A percentile compares a stretch with the other conserved stretches of the same genome.
These are phyloP conservation scores for Ophiostoma montium DNA, from an alignment of 2,329 filamentous ascomycete species.

Conservation along the genomic window DNA sequence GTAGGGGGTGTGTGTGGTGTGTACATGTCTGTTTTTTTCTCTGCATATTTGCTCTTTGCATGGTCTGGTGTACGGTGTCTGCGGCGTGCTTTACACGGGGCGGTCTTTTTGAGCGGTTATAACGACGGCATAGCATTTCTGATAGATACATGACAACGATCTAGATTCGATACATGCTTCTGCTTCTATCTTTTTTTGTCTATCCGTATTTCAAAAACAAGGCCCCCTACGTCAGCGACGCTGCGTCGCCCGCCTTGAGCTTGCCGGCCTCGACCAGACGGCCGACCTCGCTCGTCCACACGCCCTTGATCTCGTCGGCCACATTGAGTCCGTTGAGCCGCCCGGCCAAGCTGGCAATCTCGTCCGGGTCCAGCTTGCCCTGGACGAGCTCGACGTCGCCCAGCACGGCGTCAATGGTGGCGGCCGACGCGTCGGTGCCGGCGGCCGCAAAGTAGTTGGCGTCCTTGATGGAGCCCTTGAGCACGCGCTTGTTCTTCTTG, in stretches of 20 bases:
- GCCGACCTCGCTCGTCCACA: conserved; percentile 67
- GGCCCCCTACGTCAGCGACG: conserved; percentile 36
- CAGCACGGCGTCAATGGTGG: conserved; percentile 69
- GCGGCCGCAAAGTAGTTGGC: conserved; percentile 84
- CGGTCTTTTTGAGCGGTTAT: too few relatives aligned
- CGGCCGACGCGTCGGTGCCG: conserved; percentile 54
- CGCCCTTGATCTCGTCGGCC: conserved; percentile 68
- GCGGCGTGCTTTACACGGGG: too few relatives aligned
- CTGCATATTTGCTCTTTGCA: background rate
- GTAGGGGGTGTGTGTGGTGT: too few relatives aligned
- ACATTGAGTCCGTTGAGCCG: conserved; percentile 73
- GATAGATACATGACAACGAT: too few relatives aligned
- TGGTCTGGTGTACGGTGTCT: background rate
- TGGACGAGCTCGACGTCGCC: conserved; percentile 78
- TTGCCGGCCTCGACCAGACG: conserved; percentile 70
- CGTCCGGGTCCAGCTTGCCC: conserved; percentile 77
- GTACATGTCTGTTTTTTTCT: too few relatives aligned
- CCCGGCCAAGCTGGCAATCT: conserved; percentile 68
- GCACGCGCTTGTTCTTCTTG: conserved; percentile 99
- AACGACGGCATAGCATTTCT: too few relatives aligned
- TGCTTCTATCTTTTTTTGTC: conserved; percentile 1
- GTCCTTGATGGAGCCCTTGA: conserved; percentile 89
- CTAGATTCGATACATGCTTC: too few relatives aligned
- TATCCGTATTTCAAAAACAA: background rate
- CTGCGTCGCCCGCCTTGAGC: conserved; percentile 70